Base-by-base conservation (phyloP, 257 asterid species). In the Osmanthus fragrans region DNA sequence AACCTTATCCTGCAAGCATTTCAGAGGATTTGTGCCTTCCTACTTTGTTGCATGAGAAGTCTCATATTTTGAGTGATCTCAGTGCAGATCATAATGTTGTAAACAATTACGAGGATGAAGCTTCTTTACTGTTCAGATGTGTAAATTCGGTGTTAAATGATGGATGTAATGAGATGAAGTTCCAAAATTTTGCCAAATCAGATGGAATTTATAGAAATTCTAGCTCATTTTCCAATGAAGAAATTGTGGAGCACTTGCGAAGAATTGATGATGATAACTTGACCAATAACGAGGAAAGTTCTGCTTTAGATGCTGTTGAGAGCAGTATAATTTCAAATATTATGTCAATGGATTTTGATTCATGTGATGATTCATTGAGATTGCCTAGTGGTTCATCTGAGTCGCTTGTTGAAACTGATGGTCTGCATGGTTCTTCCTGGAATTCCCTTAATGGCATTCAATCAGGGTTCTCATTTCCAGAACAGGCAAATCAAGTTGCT, bases 221-320 rank as follows among this genome's bases (percentile, higher is more conserved):
- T 80, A 89, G 86, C 83, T 90, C 96, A 63, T 93, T 93, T 88
- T 93, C 98, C 80, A 91, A 90, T 85, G 98, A 95, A 87, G 99
- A 95, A 85, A 90, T 95, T 85, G 97, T 93, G 58, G 97, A 95
- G 85, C 97, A 93, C 86, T 83, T 95, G 71, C 91, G 97, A 64
- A 90, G 99, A 85, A 87, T 92, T 79, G 91, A 82, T 80, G 92
- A 83, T 80, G 92, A 80, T 65, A 83, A 83, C 73, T 77, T 78
- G 80, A 81, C 79, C 71, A 88, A 86, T 89, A 91, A 83, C 71
- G 90, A 80, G 78, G 91, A 90, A 71, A 86, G 76, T 63, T 82
- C 97, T 76, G 88, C 82, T 67, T 84, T 87, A 73, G 87, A 85
- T 86, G 92, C 89, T 73, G 92, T 86, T 71, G 91, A 90, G 88